Percentiles rank a stretch among this genome's conserved stretches.
Conservation (phyloP, 164 flowering plant genomes). For the Tetracentron sinense region DNA sequence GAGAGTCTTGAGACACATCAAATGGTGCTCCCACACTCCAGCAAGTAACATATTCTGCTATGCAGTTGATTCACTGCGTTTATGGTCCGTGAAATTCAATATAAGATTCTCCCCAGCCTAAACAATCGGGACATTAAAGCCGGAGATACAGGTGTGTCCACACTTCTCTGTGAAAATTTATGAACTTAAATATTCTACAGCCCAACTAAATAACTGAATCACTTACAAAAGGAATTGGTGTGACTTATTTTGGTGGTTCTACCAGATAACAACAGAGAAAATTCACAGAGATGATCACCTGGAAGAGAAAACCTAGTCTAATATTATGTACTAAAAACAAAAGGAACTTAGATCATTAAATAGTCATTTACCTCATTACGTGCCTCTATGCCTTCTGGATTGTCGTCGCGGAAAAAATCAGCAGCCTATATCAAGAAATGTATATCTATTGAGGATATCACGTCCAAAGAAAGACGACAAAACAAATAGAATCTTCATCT, state of each 20-base stretch:
- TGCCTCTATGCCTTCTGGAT: conserved; percentile 96
- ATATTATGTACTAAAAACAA: neutral
- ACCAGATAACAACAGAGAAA: neutral
- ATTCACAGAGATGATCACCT: neutral
- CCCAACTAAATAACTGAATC: no score
- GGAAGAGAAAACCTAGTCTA: neutral
- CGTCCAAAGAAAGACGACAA: neutral
- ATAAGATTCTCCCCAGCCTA: no score
- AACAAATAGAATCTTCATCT: neutral
- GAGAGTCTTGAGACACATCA: no score
- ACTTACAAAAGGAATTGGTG: neutral
- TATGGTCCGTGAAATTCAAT: no score
- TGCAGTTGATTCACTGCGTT: no score
- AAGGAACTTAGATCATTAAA: neutral
- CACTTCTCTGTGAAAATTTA: no score
- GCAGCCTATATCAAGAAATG: conserved; percentile 64
- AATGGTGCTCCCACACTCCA: no score
- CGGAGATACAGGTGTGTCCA: no score
- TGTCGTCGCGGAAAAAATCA: conserved; percentile 95
- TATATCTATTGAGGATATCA: conserved; percentile 2
- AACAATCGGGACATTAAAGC: no score
- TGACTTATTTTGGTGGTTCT: neutral
- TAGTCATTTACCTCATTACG: conserved; percentile 75
- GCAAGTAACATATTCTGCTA: no score
- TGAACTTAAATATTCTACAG: no score